Percentiles rank a stretch among this genome's conserved stretches.
phyloP scores from a whole-genome alignment of 2,329 filamentous ascomycete species.

The Colletotrichum destructivum region DNA sequence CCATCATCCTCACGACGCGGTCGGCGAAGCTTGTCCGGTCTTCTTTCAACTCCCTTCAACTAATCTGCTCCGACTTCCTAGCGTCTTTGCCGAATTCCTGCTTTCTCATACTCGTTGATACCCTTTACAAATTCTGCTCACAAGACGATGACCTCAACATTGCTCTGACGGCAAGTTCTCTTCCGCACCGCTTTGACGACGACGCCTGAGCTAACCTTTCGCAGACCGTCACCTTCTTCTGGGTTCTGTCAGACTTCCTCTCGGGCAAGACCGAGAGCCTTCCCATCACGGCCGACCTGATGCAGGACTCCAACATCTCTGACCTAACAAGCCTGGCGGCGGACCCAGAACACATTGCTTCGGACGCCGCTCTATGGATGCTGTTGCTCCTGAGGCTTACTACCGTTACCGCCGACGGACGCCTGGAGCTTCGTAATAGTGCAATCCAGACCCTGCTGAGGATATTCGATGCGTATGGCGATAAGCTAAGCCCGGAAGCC shows the following conservation, averaged over 20 bases:
- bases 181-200: constrained; percentile 32
- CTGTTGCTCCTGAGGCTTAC: constrained; percentile 80
- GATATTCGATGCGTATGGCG: constrained; percentile 93
- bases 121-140: constrained; percentile 88
- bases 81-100: constrained; percentile 79
- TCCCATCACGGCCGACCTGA: constrained; percentile 70
- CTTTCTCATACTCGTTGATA: constrained; percentile 85
- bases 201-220: constrained; percentile 36
- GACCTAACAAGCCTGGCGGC: constrained; percentile 73
- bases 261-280: constrained; percentile 72
- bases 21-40: constrained; percentile 86
- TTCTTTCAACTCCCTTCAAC: constrained; percentile 89
- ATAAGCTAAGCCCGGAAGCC: constrained; percentile 81
- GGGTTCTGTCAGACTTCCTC: constrained; percentile 93
- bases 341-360: constrained; percentile 71
- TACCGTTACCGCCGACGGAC: constrained; percentile 78
- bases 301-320: constrained; percentile 63
- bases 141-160: constrained; percentile 96
- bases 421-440: constrained; percentile 85
- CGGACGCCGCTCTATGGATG: constrained; percentile 84
- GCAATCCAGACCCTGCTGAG: constrained; percentile 92
- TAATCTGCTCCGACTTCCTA: constrained; percentile 96
- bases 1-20: constrained; percentile 62
- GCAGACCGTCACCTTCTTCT: constrained; percentile 93
- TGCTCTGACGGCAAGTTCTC: constrained; percentile 81